These are phyloP conservation scores for Cymbopogon flexuosus DNA, from an alignment of 202 grass and related monocot genomes.

Conservation along the genomic window DNA sequence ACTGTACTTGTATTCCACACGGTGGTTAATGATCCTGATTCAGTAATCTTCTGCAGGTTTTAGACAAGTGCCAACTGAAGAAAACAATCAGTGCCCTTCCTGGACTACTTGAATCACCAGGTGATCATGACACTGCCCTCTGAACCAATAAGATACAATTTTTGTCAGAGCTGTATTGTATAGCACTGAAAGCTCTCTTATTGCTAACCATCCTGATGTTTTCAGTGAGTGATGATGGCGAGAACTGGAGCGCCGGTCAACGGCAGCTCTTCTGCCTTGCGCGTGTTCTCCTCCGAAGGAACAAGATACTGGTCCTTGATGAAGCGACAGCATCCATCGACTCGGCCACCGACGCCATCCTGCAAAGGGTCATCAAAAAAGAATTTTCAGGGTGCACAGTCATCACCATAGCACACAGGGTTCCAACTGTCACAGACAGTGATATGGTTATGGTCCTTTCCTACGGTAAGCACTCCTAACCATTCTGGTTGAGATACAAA, in stretches of 20 bases:
- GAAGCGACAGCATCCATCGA: conserved; percentile 83
- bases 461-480: conserved; percentile 49
- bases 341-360: conserved; percentile 55
- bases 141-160: not conserved
- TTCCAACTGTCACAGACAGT: conserved; percentile 77
- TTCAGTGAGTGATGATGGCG: conserved; percentile 69
- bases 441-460: conserved; percentile 93
- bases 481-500: not conserved
- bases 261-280: conserved; percentile 73
- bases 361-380: conserved; percentile 63
- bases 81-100: conserved; percentile 58
- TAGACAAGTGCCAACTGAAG: conserved; percentile 77
- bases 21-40: not conserved
- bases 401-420: conserved; percentile 74
- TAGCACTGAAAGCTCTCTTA: not conserved
- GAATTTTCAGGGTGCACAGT: conserved; percentile 72
- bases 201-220: not conserved
- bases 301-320: conserved; percentile 65
- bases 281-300: conserved; percentile 54
- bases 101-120: conserved; percentile 67
- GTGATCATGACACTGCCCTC: conserved; percentile 10
- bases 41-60: conserved; percentile 38
- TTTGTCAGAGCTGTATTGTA: not conserved
- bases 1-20: not conserved
- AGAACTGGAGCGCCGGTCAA: conserved; percentile 80